phyloP scores from a whole-genome alignment of 352 stramenopile species.

The Phytophthora agathidicida region DNA sequence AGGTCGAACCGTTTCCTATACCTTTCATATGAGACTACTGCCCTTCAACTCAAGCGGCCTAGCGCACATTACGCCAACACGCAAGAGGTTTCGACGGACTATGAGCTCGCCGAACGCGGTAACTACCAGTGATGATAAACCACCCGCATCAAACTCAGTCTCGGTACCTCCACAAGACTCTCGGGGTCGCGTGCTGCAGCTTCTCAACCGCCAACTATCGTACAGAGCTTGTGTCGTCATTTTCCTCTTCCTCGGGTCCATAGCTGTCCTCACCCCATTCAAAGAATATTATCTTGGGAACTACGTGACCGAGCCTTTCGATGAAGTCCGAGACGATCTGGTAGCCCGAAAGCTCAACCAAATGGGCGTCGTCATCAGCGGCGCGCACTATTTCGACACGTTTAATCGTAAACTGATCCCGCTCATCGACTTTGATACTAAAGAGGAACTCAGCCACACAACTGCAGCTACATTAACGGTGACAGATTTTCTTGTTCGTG shows the following conservation, averaged over 20 bases:
- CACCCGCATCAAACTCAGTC: not conserved
- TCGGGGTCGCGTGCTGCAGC: not conserved
- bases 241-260: slow-evolving; percentile 20
- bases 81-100: not conserved
- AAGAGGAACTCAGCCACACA: slow-evolving; percentile 6
- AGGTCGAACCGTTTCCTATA: too few species aligned
- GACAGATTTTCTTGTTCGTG: slow-evolving; percentile 24
- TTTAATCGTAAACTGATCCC: slow-evolving; percentile 13
- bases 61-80: not conserved
- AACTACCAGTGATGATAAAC: not conserved
- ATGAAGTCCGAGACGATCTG: slow-evolving; percentile 29
- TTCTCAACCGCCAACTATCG: slow-evolving; percentile 22
- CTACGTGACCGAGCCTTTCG: slow-evolving; percentile 30
- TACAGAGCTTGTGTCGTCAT: slow-evolving; percentile 22
- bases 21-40: slow-evolving; percentile 14
- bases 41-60: not conserved
- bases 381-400: slow-evolving; percentile 25
- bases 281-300: slow-evolving; percentile 38
- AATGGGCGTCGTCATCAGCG: slow-evolving; percentile 30
- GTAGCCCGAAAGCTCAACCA: slow-evolving; percentile 26
- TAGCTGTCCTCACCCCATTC: slow-evolving; percentile 21
- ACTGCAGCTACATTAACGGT: slow-evolving; percentile 7
- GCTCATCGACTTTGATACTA: slow-evolving; percentile 18
- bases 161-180: not conserved
- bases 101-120: slow-evolving; percentile 1